These are phyloP conservation scores for Periconia digitata DNA, from an alignment of 2,329 filamentous ascomycete species.

Conservation along the genomic window DNA sequence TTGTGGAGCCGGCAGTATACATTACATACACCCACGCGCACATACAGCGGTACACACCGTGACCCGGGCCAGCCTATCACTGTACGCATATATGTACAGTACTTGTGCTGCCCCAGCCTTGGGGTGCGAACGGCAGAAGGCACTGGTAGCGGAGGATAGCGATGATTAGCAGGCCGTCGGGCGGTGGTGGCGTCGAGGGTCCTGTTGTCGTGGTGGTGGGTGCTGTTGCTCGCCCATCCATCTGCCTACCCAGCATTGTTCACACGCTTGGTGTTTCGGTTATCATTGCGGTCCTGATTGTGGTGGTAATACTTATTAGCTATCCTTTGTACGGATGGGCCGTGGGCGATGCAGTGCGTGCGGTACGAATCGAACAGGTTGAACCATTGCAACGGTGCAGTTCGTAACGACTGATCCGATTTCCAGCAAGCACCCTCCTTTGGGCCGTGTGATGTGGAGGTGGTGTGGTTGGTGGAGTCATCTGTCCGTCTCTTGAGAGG, in stretches of 20 bases:
- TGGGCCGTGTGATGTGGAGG: too few relatives aligned
- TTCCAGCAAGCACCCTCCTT: background rate
- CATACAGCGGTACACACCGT: background rate
- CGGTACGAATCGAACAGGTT: too few relatives aligned
- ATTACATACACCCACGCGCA: slow-evolving; percentile 1
- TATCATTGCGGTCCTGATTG: too few relatives aligned
- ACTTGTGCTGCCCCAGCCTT: slow-evolving; percentile 18
- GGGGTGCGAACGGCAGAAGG: slow-evolving; percentile 12
- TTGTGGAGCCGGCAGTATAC: background rate
- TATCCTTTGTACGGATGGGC: too few relatives aligned
- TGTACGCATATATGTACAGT: background rate
- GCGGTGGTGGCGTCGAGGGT: too few relatives aligned
- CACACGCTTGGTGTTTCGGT: too few relatives aligned
- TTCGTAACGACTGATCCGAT: background rate
- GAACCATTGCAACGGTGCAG: too few relatives aligned
- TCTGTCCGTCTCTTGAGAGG: background rate
- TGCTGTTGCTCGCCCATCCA: background rate
- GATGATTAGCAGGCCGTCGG: background rate
- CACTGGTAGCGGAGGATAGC: background rate
- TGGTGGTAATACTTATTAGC: too few relatives aligned
- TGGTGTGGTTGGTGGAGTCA: background rate
- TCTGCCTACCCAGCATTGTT: too few relatives aligned
- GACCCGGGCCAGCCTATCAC: slow-evolving; percentile 10
- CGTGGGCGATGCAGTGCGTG: too few relatives aligned
- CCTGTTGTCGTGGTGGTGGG: background rate